A percentile compares a stretch with the other conserved stretches of the same genome.
Evolutionary conservation across 1,139 yeast genomes (phyloP).

Genomic region (Ogataea hybrid): DNA sequence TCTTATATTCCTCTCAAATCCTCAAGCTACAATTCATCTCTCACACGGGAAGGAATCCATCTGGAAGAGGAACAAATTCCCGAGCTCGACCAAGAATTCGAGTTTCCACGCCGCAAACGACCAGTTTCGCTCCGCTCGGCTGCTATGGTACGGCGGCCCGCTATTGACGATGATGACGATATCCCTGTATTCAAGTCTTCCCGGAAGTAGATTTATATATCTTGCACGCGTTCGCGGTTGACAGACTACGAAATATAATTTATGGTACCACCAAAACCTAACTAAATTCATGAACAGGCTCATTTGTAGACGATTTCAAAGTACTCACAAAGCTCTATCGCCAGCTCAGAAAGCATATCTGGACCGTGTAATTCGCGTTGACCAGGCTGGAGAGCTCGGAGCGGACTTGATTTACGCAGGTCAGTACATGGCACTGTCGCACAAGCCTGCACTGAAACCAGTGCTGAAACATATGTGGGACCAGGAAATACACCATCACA

Average conservation of each 20-base stretch:
- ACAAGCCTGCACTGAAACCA: constrained; percentile 67
- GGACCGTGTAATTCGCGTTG: constrained; percentile 81
- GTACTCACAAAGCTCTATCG: constrained; percentile 27
- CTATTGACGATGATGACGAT: constrained; percentile 34
- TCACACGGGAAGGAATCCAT: constrained; percentile 12
- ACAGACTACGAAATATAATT: not conserved
- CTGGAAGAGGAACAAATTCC: constrained; percentile 11
- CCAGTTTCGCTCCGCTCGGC: not conserved
- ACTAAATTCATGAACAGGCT: constrained; percentile 13
- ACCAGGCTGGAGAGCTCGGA: constrained; percentile 98
- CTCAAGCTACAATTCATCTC: constrained; percentile 23
- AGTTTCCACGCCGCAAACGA: constrained; percentile 8
- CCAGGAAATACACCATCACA: constrained; percentile 88
- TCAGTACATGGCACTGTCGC: constrained; percentile 74
- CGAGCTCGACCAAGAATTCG: constrained; percentile 18
- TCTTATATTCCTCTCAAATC: constrained; percentile 25
- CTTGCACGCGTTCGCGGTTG: not conserved
- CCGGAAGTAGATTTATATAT: constrained; percentile 18
- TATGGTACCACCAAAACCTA: not conserved
- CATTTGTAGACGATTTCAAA: constrained; percentile 10
- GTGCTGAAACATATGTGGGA: constrained; percentile 96
- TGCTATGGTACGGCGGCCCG: not conserved
- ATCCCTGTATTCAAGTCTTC: constrained; percentile 38
- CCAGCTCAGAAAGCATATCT: constrained; percentile 68
- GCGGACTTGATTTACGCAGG: constrained; percentile 94